A percentile compares a stretch with the other conserved stretches of the same genome.
These are phyloP conservation scores for Corymbia calophylla DNA, from an alignment of 441 rosid species.

Conservation along the genomic window DNA sequence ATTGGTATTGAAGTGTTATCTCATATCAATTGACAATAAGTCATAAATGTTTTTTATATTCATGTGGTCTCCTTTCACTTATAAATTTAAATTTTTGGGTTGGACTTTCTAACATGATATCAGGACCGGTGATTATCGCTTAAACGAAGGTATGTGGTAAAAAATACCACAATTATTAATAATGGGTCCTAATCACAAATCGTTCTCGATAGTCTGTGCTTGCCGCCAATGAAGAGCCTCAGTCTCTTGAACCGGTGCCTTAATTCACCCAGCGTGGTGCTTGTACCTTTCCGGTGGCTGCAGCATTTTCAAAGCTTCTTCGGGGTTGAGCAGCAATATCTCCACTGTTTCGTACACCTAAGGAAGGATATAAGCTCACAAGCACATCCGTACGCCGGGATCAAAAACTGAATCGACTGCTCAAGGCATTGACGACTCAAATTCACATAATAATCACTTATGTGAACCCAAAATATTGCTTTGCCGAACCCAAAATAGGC, in stretches of 20 bases:
- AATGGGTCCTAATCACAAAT: too few species aligned
- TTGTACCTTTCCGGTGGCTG: background rate
- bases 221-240: slow-evolving; percentile 41
- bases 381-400: background rate
- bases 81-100: too few species aligned
- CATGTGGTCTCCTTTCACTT: too few species aligned
- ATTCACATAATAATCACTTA: background rate
- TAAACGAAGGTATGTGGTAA: too few species aligned
- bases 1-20: too few species aligned
- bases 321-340: slow-evolving; percentile 46
- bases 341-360: slow-evolving; percentile 73
- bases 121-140: too few species aligned
- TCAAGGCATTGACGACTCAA: background rate
- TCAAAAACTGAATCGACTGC: background rate
- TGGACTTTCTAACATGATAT: too few species aligned
- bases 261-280: slow-evolving; percentile 18
- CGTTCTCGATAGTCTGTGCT: slow-evolving; percentile 22
- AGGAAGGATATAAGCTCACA: background rate
- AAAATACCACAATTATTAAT: too few species aligned
- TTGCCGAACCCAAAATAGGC: accelerated
- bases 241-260: slow-evolving; percentile 38
- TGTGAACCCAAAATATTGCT: too few species aligned
- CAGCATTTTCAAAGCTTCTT: slow-evolving; percentile 40
- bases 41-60: too few species aligned
- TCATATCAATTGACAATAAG: too few species aligned